phyloP scores from a whole-genome alignment of 129 eudicot species.

The Logfia minima region DNA sequence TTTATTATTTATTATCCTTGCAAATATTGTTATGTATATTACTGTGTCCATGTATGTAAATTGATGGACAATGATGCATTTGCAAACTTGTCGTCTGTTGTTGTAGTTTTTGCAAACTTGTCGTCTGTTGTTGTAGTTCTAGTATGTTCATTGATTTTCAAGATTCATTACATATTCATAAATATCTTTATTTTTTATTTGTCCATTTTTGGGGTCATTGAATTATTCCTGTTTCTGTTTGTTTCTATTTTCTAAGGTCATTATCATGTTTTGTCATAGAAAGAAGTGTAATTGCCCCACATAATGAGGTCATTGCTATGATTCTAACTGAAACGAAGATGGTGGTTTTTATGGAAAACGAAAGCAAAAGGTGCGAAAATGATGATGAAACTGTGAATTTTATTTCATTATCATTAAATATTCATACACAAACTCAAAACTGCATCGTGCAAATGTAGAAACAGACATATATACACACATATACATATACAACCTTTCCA shows the following conservation, averaged over 20 bases:
- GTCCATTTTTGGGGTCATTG: not conserved
- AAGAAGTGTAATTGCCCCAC: slow-evolving; percentile 2
- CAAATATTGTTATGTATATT: slow-evolving; percentile 31
- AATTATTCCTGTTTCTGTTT: slow-evolving; percentile 6
- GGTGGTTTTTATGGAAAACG: slow-evolving; percentile 6
- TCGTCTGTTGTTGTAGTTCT: not conserved
- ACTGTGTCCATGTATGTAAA: slow-evolving; percentile 7
- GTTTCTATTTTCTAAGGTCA: not conserved
- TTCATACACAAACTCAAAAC: not conserved
- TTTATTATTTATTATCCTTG: slow-evolving; percentile 24
- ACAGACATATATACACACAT: not conserved
- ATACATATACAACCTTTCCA: not conserved
- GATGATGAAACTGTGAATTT: not conserved
- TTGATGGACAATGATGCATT: slow-evolving; percentile 8
- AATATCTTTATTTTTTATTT: not conserved
- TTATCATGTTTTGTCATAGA: not conserved
- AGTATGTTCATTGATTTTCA: not conserved
- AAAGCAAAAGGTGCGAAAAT: not conserved
- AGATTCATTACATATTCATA: not conserved
- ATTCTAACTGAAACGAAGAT: not conserved
- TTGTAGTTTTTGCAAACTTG: slow-evolving; percentile 14
- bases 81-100: not conserved
- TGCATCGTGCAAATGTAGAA: not conserved
- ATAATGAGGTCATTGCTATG: slow-evolving; percentile 21
- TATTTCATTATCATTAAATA: slow-evolving; percentile 12